phyloP scores from a whole-genome alignment of 306 rosid genomes.

The Lathyrus oleraceus region DNA sequence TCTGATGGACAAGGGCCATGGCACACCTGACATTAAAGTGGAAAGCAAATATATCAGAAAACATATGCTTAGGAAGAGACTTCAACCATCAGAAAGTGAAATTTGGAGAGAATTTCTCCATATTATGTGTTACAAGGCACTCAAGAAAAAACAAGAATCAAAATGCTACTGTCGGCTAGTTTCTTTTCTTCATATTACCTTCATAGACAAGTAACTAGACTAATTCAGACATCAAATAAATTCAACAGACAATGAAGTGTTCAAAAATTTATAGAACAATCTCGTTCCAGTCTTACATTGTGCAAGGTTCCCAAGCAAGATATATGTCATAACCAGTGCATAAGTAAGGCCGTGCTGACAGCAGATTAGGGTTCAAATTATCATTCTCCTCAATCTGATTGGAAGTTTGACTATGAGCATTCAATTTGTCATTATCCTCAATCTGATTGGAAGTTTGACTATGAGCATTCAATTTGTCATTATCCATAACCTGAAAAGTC shows the following conservation, averaged over 20 bases:
- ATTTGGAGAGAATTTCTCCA: constrained; percentile 23
- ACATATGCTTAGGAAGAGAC: neutral
- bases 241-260: constrained; percentile 5
- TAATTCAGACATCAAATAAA: constrained; percentile 12
- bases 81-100: constrained; percentile 25
- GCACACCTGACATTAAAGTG: constrained; percentile 69
- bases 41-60: constrained; percentile 30
- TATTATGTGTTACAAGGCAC: neutral
- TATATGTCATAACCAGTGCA: constrained; percentile 95
- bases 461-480: constrained; percentile 41
- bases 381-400: constrained; percentile 55
- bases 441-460: constrained; percentile 42
- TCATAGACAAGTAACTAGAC: neutral
- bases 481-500: constrained; percentile 58
- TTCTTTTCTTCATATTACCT: constrained; percentile 14
- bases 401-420: constrained; percentile 18
- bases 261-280: constrained; percentile 24
- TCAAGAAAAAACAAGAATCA: constrained; percentile 31
- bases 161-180: neutral
- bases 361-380: constrained; percentile 39
- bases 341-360: constrained; percentile 63
- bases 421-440: constrained; percentile 44
- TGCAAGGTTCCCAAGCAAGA: constrained; percentile 95
- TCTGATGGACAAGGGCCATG: constrained; percentile 93
- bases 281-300: constrained; percentile 61